phyloP scores from a whole-genome alignment of 164 flowering plant species.

The grape (Vitis vinifera) region ASM3070453v1 NC_081822.1:1695501-1696000 shows the following conservation, averaged over 20 bases:
- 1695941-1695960: background rate
- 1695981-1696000: conserved; percentile 88
- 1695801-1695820: conserved; percentile 68
- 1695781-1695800: background rate
- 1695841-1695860: conserved; percentile 90
- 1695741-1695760: too few relatives aligned
- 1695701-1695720: too few relatives aligned
- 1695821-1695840: conserved; percentile 81
- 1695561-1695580: conserved; percentile 91
- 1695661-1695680: background rate
- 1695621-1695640: background rate
- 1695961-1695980: conserved; percentile 1
- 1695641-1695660: conserved; percentile 2
- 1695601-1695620: background rate
- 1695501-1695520: conserved; percentile 97
- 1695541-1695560: conserved; percentile 98
- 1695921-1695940: background rate
- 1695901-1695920: background rate
- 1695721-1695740: too few relatives aligned
- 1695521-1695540: conserved; percentile 90
- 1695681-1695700: too few relatives aligned
- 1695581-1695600: conserved; percentile 92
- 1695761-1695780: too few relatives aligned
- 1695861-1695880: conserved; percentile 95
- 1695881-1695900: background rate